These are phyloP conservation scores for Boehmeria nivea DNA, from an alignment of 306 rosid species.

Conservation along the genomic window DNA sequence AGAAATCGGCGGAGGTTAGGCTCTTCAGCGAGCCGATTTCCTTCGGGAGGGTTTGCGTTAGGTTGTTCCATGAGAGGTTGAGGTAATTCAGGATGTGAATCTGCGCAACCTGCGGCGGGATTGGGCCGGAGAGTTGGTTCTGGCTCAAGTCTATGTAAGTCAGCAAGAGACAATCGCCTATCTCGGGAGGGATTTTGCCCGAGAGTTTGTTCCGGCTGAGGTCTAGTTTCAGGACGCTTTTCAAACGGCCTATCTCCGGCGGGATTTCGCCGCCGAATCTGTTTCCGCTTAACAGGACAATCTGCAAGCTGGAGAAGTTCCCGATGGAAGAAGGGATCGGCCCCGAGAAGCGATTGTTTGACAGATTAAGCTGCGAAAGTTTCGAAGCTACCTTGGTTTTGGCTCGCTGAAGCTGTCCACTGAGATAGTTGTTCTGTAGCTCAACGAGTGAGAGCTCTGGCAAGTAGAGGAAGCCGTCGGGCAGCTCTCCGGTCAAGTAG, in stretches of 20 bases:
- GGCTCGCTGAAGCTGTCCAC: constrained; percentile 52
- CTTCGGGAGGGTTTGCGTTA: constrained; percentile 59
- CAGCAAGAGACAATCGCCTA: constrained; percentile 50
- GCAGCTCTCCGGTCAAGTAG: constrained; percentile 63
- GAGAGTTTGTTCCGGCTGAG: constrained; percentile 71
- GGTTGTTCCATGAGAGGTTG: constrained; percentile 76
- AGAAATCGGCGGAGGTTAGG: constrained; percentile 77
- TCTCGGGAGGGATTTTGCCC: constrained; percentile 57
- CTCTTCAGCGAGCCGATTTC: constrained; percentile 69
- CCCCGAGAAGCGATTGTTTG: constrained; percentile 67
- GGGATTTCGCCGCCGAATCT: constrained; percentile 67
- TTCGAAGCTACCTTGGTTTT: constrained; percentile 41
- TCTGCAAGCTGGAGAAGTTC: constrained; percentile 61
- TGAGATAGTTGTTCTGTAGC: constrained; percentile 69
- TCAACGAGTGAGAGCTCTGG: constrained; percentile 70
- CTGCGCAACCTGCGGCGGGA: constrained; percentile 62
- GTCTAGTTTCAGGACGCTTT: constrained; percentile 55
- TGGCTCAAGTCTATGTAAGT: constrained; percentile 82
- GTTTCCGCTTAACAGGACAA: constrained; percentile 57
- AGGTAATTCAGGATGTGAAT: constrained; percentile 72
- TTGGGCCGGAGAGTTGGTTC: constrained; percentile 69
- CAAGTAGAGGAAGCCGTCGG: constrained; percentile 64
- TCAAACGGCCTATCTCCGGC: constrained; percentile 52
- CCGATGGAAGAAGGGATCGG: constrained; percentile 61
- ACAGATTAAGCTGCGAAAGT: constrained; percentile 64